Evolutionary conservation across 345 rosid species (phyloP).

Genomic region (Citrus sp.): DNA sequence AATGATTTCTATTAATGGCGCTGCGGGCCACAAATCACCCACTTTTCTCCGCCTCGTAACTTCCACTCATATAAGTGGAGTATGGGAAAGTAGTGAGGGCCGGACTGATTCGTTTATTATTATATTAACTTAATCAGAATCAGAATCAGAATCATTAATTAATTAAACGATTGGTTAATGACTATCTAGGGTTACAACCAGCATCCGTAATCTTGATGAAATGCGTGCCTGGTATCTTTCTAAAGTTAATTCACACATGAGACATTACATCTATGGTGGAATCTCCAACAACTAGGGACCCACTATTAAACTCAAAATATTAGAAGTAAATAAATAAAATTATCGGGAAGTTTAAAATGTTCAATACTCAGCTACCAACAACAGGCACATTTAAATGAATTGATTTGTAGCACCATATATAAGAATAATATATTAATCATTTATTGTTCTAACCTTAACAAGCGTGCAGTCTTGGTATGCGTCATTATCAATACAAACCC

Average conservation of each 20-base stretch:
- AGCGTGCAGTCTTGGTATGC: conserved; percentile 72
- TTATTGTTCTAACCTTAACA: conserved; percentile 52
- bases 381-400: neutral
- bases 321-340: no score
- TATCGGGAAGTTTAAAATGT: no score
- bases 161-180: no score
- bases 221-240: neutral
- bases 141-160: no score
- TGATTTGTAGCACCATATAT: neutral
- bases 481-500: conserved; percentile 88
- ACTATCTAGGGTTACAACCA: neutral
- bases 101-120: neutral
- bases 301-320: neutral
- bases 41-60: neutral
- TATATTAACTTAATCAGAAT: neutral
- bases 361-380: neutral
- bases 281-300: neutral
- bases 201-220: neutral
- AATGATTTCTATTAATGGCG: conserved; percentile 14
- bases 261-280: conserved; percentile 1
- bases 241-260: neutral
- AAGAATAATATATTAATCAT: neutral
- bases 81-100: neutral
- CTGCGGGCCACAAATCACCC: conserved; percentile 6
- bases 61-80: neutral